These are phyloP conservation scores for Boechera retrofracta DNA, from an alignment of 345 rosid species.

Conservation along the genomic window DNA sequence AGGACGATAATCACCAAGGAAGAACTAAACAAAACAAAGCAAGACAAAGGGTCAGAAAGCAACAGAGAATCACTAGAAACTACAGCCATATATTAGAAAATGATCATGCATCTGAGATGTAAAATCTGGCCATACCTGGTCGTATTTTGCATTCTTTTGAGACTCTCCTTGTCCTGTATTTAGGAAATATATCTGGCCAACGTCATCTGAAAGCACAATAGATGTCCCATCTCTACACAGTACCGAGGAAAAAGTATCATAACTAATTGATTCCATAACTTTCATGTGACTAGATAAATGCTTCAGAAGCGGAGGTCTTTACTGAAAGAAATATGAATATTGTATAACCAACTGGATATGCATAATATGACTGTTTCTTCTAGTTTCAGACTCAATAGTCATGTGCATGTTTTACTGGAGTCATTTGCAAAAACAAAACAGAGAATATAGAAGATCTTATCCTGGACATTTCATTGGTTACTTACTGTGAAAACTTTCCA, in stretches of 20 bases:
- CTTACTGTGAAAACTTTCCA: conserved; percentile 99
- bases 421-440: conserved; percentile 27
- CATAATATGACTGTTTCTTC: conserved; percentile 32
- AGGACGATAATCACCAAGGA: conserved; percentile 99
- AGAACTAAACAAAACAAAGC: conserved; percentile 65
- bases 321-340: conserved; percentile 22
- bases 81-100: conserved; percentile 32
- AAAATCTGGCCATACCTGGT: conserved; percentile 68
- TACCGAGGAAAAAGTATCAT: conserved; percentile 17
- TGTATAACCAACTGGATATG: conserved; percentile 31
- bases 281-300: conserved; percentile 28
- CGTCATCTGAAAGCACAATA: conserved; percentile 98
- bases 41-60: conserved; percentile 31
- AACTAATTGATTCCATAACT: conserved; percentile 13
- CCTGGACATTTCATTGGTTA: conserved; percentile 35
- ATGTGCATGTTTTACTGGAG: conserved; percentile 16
- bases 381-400: conserved; percentile 29
- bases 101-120: conserved; percentile 26
- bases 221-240: conserved; percentile 92
- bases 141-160: conserved; percentile 90
- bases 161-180: conserved; percentile 99
- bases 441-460: conserved; percentile 25
- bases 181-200: conserved; percentile 93
- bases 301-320: conserved; percentile 16
- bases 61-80: conserved; percentile 31